Evolutionary conservation across 2,329 filamentous ascomycete genomes (phyloP).

Genomic region (Nigrospora oryzae): DNA sequence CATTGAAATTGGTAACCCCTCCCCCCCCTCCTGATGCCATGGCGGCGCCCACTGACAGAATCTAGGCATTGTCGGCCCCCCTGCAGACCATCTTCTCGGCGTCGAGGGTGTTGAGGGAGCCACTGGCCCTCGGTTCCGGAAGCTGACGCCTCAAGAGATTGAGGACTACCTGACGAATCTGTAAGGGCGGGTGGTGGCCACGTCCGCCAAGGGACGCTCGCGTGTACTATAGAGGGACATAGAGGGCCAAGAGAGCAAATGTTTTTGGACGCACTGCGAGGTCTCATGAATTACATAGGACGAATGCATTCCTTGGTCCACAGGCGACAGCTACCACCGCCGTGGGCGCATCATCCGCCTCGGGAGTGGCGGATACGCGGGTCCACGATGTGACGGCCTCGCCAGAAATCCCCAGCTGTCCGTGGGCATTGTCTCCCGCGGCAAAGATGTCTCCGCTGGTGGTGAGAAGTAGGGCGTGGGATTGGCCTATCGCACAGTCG

Average conservation of each 20-base stretch:
- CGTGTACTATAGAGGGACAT: slow-evolving; percentile 41
- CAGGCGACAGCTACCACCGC: slow-evolving; percentile 33
- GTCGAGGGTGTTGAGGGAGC: slow-evolving; percentile 84
- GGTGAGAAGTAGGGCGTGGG: slow-evolving; percentile 49
- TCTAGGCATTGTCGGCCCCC: slow-evolving; percentile 85
- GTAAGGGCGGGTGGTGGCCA: slow-evolving; percentile 39
- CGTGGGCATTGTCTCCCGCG: slow-evolving; percentile 47
- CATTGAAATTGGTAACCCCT: slow-evolving; percentile 79
- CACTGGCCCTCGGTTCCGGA: slow-evolving; percentile 80
- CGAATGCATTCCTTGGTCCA: slow-evolving; percentile 40
- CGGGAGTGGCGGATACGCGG: slow-evolving; percentile 20
- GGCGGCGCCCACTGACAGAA: slow-evolving; percentile 15
- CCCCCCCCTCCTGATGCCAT: not conserved
- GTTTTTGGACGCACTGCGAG: slow-evolving; percentile 2
- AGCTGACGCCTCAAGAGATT: slow-evolving; percentile 94
- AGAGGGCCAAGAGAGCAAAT: slow-evolving; percentile 26
- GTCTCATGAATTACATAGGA: slow-evolving; percentile 26
- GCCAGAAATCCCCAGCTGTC: slow-evolving; percentile 45
- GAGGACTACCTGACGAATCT: slow-evolving; percentile 99
- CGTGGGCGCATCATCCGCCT: too few relatives aligned
- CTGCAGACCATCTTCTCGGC: slow-evolving; percentile 85
- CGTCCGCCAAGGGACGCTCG: slow-evolving; percentile 15
- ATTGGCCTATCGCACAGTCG: slow-evolving; percentile 49
- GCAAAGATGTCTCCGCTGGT: slow-evolving; percentile 41
- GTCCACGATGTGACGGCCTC: slow-evolving; percentile 22